Evolutionary conservation across 2,329 filamentous ascomycete species (phyloP).

Genomic region (Colletotrichum sp.): DNA sequence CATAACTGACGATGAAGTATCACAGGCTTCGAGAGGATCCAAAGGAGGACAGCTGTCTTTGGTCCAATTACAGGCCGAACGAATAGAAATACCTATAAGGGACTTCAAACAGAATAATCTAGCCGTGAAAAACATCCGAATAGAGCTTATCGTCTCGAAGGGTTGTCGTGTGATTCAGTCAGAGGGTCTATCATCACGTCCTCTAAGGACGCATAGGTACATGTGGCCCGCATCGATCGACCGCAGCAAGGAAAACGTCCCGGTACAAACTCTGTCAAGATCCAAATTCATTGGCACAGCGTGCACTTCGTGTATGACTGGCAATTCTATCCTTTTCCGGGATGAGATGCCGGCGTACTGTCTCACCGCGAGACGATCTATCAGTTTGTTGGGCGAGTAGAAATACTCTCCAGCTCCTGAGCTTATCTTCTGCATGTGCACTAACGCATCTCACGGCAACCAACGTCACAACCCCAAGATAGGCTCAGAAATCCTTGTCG

Average conservation of each 20-base stretch:
- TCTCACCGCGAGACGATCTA: not conserved
- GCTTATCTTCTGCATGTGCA: not conserved
- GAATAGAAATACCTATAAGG: not conserved
- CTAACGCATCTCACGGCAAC: not conserved
- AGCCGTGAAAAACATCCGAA: not conserved
- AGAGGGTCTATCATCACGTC: not conserved
- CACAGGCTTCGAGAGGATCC: not conserved
- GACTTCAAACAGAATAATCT: fast-evolving
- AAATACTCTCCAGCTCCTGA: not conserved
- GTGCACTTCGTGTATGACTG: not conserved
- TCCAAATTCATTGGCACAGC: not conserved
- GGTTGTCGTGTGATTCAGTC: not conserved
- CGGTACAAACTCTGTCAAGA: not conserved
- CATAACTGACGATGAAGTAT: not conserved
- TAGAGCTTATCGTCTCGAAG: not conserved
- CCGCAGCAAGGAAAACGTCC: not conserved
- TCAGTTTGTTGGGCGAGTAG: not conserved
- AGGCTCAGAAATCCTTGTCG: not conserved
- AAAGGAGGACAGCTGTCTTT: not conserved
- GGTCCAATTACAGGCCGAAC: not conserved
- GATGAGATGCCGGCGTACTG: not conserved
- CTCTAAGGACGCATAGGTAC: not conserved
- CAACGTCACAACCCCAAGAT: not conserved
- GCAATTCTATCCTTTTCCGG: not conserved
- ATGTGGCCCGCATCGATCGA: not conserved